Conservation (phyloP, 805 yeast species). For the Candida odintsovae region DNA sequence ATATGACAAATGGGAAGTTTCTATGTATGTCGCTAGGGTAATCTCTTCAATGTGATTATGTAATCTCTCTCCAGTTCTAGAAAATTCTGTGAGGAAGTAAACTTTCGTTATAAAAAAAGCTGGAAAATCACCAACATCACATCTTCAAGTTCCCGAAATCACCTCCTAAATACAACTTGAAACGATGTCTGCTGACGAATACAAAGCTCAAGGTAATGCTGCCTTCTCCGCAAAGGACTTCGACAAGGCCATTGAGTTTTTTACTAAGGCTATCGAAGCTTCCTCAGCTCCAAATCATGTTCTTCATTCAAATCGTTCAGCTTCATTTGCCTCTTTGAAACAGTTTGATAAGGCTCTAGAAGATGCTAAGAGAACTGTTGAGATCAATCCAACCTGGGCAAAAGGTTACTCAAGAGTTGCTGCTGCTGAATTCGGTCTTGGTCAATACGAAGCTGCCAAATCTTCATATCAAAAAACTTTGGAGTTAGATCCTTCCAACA, state of each 20-base stretch:
- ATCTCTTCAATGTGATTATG: not conserved
- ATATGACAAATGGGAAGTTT: too few species aligned
- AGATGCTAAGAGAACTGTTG: constrained; percentile 82
- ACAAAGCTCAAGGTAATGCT: constrained; percentile 88
- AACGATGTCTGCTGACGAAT: constrained; percentile 62
- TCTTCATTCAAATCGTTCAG: constrained; percentile 89
- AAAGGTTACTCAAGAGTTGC: constrained; percentile 93
- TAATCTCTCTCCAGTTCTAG: not conserved
- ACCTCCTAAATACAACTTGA: not conserved
- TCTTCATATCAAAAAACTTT: constrained; percentile 70
- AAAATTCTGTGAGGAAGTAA: not conserved
- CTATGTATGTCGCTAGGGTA: not conserved
- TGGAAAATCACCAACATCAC: not conserved
- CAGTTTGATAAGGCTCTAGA: constrained; percentile 67
- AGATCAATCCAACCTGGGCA: constrained; percentile 84
- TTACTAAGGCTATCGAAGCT: constrained; percentile 82
- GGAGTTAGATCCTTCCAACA: constrained; percentile 72
- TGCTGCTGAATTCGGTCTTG: constrained; percentile 88
- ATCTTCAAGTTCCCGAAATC: not conserved
- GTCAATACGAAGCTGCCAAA: constrained; percentile 71
- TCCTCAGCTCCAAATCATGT: constrained; percentile 86
- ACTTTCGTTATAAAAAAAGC: not conserved
- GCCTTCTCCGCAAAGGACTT: constrained; percentile 87
- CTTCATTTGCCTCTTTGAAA: constrained; percentile 75
- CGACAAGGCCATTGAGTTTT: constrained; percentile 69